A percentile compares a stretch with the other conserved stretches of the same genome.
These are phyloP conservation scores for Candida sanyaensis DNA, from an alignment of 1,139 yeast species.

Conservation along the genomic window DNA sequence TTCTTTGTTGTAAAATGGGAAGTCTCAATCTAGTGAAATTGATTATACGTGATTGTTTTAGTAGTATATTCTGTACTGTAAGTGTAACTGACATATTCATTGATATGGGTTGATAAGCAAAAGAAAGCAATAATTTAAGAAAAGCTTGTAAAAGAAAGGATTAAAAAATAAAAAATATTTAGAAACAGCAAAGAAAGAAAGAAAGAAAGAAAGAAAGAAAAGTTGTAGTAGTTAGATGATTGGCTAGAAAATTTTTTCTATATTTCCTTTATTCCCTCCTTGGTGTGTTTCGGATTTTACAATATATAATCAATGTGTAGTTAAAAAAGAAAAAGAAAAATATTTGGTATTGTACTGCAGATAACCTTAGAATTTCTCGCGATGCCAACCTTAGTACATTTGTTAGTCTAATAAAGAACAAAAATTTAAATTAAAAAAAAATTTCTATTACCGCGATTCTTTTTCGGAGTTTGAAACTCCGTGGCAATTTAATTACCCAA, in stretches of 20 bases:
- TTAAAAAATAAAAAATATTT: not conserved
- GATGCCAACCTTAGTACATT: not conserved
- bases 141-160: not conserved
- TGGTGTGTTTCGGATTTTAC: not conserved
- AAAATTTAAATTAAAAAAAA: no score
- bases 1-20: not conserved
- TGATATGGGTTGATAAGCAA: not conserved
- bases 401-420: not conserved
- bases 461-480: conserved; percentile 1
- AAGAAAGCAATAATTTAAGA: not conserved
- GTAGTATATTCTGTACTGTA: not conserved
- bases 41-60: not conserved
- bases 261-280: conserved; percentile 1
- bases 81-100: not conserved
- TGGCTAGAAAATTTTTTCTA: not conserved
- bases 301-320: no score
- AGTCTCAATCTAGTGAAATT: not conserved
- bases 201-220: not conserved
- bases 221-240: not conserved
- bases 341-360: conserved; percentile 2
- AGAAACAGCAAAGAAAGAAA: not conserved
- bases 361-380: not conserved
- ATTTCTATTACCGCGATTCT: not conserved
- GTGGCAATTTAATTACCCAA: not conserved
- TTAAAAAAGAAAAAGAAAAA: not conserved